Percentiles rank a stretch among this genome's conserved stretches.
Conservation (phyloP, 1,139 yeast species). For the Yamadazyma siamensis region DNA sequence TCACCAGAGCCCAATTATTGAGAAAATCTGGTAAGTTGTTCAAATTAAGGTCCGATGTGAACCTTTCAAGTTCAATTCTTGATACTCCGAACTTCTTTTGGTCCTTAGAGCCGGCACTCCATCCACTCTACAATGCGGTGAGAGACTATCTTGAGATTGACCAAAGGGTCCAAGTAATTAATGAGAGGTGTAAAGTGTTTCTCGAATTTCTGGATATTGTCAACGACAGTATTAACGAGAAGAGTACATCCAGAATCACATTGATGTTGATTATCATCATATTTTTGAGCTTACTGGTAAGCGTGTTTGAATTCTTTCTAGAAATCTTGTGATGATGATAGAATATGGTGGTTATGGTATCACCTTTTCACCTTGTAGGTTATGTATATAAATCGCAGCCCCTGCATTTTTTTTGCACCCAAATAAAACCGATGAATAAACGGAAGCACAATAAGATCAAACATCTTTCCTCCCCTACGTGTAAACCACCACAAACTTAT, state of each 20-base stretch:
- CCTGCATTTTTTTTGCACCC: conserved; percentile 2
- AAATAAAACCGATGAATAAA: conserved; percentile 1
- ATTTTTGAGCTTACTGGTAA: conserved; percentile 70
- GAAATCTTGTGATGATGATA: conserved; percentile 22
- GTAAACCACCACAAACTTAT: neutral
- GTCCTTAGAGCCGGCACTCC: conserved; percentile 93
- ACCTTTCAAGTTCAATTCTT: conserved; percentile 80
- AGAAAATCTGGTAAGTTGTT: conserved; percentile 88
- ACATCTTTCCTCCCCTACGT: neutral
- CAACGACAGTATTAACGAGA: conserved; percentile 91
- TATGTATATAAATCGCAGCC: conserved; percentile 2
- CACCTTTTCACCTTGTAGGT: conserved; percentile 3
- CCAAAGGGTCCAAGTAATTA: conserved; percentile 87
- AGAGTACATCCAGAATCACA: conserved; percentile 85
- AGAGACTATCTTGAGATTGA: conserved; percentile 93
- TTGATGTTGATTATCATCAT: conserved; percentile 87
- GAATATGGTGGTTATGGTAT: neutral
- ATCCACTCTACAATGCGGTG: conserved; percentile 85
- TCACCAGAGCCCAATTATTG: conserved; percentile 72
- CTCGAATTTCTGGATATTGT: conserved; percentile 90
- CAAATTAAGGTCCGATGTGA: conserved; percentile 89
- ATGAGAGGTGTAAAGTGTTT: conserved; percentile 91
- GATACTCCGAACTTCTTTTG: conserved; percentile 97
- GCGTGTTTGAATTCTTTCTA: conserved; percentile 41
- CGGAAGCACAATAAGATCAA: neutral